Evolutionary conservation across 306 rosid species (phyloP).

Genomic region (Cicer pinnatifidum): DNA sequence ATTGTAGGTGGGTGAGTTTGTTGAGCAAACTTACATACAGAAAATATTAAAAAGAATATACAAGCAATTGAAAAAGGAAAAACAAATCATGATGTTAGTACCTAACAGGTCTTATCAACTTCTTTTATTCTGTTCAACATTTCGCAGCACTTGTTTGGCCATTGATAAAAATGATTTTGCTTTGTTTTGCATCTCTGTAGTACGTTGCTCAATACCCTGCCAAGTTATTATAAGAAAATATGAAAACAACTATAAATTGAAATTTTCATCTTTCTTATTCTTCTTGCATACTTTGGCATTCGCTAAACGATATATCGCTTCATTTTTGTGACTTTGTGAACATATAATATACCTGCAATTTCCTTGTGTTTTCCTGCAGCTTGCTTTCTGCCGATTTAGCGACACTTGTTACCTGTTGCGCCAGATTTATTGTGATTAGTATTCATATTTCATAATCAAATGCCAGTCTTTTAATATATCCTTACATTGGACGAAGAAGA

Average conservation of each 20-base stretch:
- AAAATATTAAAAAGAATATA: neutral
- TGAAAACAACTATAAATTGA: conserved; percentile 4
- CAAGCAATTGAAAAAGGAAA: conserved; percentile 18
- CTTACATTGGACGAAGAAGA: conserved; percentile 64
- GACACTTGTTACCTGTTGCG: conserved; percentile 61
- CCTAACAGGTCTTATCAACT: conserved; percentile 38
- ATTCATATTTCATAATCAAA: conserved; percentile 21
- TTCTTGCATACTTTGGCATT: conserved; percentile 23
- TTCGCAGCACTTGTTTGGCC: conserved; percentile 75
- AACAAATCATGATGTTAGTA: neutral
- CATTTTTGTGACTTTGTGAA: neutral
- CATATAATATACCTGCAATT: conserved; percentile 59
- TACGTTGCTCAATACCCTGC: conserved; percentile 61
- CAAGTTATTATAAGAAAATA: conserved; percentile 27
- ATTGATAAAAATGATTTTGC: conserved; percentile 83
- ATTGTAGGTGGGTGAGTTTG: neutral
- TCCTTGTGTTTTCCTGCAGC: conserved; percentile 69
- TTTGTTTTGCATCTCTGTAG: conserved; percentile 78
- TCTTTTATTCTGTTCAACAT: conserved; percentile 61
- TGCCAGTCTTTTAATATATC: neutral
- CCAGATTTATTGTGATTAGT: conserved; percentile 30
- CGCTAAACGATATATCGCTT: neutral
- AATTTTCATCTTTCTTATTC: neutral
- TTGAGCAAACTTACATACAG: too few species aligned
- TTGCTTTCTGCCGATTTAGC: conserved; percentile 72